Evolutionary conservation across 2,329 filamentous ascomycete genomes (phyloP).

Genomic region (Fusarium sp.): DNA sequence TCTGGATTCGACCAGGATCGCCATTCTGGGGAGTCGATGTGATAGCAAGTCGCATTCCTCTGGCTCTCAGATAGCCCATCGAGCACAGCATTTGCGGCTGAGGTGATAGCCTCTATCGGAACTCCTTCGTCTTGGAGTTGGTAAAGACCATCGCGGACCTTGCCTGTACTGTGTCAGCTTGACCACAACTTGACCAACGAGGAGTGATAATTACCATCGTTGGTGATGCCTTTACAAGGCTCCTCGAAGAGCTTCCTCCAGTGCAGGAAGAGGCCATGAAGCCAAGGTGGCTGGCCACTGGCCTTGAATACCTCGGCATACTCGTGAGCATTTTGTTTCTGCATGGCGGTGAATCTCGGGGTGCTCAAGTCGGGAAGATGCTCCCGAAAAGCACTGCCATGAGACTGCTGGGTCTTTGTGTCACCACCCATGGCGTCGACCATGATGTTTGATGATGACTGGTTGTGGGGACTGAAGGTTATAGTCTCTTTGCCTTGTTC

Average conservation of each 20-base stretch:
- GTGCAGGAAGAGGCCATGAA: not conserved
- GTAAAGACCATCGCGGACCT: conserved; percentile 62
- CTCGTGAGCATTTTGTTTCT: conserved; percentile 68
- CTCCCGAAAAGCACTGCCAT: conserved; percentile 52
- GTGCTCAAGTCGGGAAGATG: conserved; percentile 72
- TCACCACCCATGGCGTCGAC: too few relatives aligned
- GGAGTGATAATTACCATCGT: not conserved
- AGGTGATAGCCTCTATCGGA: conserved; percentile 67
- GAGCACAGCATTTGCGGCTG: conserved; percentile 64
- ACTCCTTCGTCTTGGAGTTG: conserved; percentile 72
- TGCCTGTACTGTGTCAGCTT: not conserved
- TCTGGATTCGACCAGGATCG: conserved; percentile 77
- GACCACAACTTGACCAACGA: not conserved
- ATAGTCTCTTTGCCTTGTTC: not conserved
- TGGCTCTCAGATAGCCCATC: conserved; percentile 56
- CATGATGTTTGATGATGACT: not conserved
- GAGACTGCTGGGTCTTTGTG: too few relatives aligned
- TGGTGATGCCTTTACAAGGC: not conserved
- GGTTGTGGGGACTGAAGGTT: not conserved
- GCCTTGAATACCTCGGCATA: conserved; percentile 62
- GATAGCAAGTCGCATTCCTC: conserved; percentile 42
- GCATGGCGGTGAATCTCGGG: conserved; percentile 72
- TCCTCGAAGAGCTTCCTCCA: not conserved
- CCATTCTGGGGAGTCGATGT: conserved; percentile 76
- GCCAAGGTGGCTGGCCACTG: not conserved